phyloP scores from a whole-genome alignment of 345 rosid species.

The Anacardium occidentale region DNA sequence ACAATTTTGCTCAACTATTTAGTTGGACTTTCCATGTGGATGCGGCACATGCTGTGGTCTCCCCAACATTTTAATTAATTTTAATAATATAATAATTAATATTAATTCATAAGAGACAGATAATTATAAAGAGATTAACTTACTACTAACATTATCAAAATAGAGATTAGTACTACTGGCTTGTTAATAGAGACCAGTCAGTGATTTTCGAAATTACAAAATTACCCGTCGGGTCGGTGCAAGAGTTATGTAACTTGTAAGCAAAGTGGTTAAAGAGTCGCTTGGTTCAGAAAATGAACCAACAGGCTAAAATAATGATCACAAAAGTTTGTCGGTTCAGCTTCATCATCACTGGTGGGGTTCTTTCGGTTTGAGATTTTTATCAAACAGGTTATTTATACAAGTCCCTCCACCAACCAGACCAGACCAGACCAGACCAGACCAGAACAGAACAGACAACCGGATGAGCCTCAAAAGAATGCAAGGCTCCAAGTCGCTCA shows the following conservation, averaged over 20 bases:
- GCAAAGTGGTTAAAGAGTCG: slow-evolving; percentile 7
- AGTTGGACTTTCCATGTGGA: slow-evolving; percentile 28
- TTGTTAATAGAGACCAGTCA: no score
- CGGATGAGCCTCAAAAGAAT: background rate
- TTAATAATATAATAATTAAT: no score
- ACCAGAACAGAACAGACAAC: no score
- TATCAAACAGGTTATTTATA: background rate
- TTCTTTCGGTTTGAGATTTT: background rate
- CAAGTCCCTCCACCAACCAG: background rate
- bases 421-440: no score
- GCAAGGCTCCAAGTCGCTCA: background rate
- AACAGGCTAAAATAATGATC: background rate
- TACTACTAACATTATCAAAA: no score
- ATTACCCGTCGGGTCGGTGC: no score
- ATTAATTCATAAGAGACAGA: no score
- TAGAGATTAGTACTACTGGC: no score
- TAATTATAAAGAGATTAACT: no score
- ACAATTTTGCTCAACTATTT: slow-evolving; percentile 24
- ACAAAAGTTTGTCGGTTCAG: no score
- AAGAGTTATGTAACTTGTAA: background rate
- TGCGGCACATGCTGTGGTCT: slow-evolving; percentile 15
- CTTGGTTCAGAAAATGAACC: background rate
- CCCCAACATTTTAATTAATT: no score
- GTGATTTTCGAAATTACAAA: no score
- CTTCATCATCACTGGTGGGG: background rate